These are phyloP conservation scores for Begonia fuchsioides DNA, from an alignment of 306 rosid genomes.

Conservation along the genomic window DNA sequence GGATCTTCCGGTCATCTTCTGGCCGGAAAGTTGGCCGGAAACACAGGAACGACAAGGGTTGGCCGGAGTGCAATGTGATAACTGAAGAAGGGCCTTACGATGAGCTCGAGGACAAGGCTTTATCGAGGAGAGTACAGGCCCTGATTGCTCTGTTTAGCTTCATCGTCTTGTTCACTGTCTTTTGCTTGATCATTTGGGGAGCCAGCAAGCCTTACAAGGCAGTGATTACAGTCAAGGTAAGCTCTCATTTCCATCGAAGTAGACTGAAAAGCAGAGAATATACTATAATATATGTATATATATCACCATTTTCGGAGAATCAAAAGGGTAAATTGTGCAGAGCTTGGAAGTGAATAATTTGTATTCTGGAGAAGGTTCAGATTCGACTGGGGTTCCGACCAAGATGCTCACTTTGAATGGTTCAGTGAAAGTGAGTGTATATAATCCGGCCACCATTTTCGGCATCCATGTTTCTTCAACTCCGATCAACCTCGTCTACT, in stretches of 20 bases:
- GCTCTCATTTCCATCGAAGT: background rate
- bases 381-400: slow-evolving; percentile 68
- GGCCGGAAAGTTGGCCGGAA: slow-evolving; percentile 58
- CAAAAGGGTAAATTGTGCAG: slow-evolving; percentile 22
- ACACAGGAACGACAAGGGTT: slow-evolving; percentile 69
- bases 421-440: slow-evolving; percentile 44
- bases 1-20: slow-evolving; percentile 80
- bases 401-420: slow-evolving; percentile 72
- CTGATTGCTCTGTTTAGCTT: slow-evolving; percentile 52
- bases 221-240: slow-evolving; percentile 50
- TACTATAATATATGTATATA: too few relatives aligned
- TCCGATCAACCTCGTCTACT: slow-evolving; percentile 50
- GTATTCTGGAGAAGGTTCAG: slow-evolving; percentile 70
- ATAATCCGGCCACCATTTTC: slow-evolving; percentile 79
- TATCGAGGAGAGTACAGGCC: slow-evolving; percentile 51
- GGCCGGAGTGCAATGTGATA: slow-evolving; percentile 91
- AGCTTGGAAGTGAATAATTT: slow-evolving; percentile 56
- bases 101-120: slow-evolving; percentile 38
- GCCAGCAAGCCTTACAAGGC: slow-evolving; percentile 79
- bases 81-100: slow-evolving; percentile 80
- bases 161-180: slow-evolving; percentile 45
- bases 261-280: too few relatives aligned
- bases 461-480: slow-evolving; percentile 81
- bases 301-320: too few relatives aligned
- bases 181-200: slow-evolving; percentile 91